Base-by-base conservation (phyloP, 192 early-diverging fungal genomes). In the Umbelopsis vinacea region DNA sequence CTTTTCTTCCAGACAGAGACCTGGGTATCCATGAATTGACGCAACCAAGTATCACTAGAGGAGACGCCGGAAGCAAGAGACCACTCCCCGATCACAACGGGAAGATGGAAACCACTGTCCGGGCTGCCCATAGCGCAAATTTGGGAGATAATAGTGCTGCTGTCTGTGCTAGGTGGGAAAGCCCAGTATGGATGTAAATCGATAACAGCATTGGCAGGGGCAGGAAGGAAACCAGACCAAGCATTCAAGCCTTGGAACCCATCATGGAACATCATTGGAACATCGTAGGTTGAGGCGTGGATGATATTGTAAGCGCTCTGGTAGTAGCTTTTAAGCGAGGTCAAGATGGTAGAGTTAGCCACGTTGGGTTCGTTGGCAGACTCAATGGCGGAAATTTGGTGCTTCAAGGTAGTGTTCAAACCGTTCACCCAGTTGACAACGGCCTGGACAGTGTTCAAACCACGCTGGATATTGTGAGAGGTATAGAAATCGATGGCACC, bases 351-450 rank as follows among this genome's bases (percentile, higher is more conserved):
- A 1, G 71, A 17, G 15, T 73, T 71, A 22, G 66, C 66, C 33
- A 63, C 57, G 67, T 55, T 70, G 6, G 85, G 85, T 43, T 86
- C 85, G 50, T 86, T 86, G 23, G 75, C 75, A 9, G 71, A 43
- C 24, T 76, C 75, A 38, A 76, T 71, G 19, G 69, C 66, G 0
- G 75, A 33, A 45, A 76, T 72, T 38, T 52, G 60, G 10, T 71
- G 50, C 53, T 72, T 71, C 38, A 72, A 40, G 12, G 43, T 67
- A 14, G 50, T 48, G 1, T 68, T 50, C 38, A 76, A 47, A 12
- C 84, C 84, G 38, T 77, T 81, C 48, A 85, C 47, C 85, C 83
- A 86, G 52, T 84, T 47, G 29, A 85, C 75, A 23, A 68, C 69
- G 1, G 75, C 75, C 9, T 71, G 70, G 7, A 76, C 70, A 38